phyloP scores from a whole-genome alignment of 2,329 filamentous ascomycete genomes.

The Ophiocordyceps camponoti-leonardi region DNA sequence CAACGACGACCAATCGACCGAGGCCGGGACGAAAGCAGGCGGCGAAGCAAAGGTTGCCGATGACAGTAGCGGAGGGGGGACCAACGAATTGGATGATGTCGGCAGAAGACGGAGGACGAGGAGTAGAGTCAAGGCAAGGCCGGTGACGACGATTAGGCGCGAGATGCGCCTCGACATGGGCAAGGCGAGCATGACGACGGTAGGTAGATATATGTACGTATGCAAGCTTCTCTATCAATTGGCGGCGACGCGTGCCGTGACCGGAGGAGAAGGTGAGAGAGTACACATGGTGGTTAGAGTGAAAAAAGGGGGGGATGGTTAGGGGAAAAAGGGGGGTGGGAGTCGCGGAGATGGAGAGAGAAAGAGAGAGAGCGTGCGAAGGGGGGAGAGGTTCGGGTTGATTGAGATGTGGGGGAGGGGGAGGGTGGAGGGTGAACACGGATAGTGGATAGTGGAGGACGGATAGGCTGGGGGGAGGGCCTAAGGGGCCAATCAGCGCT shows the following conservation, averaged over 20 bases:
- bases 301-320: background rate
- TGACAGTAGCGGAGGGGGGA: background rate
- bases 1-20: constrained; percentile 14
- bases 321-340: background rate
- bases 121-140: constrained; percentile 5
- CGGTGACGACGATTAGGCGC: constrained; percentile 8
- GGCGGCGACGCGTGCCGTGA: background rate
- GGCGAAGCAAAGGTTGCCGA: background rate
- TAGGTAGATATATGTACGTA: background rate
- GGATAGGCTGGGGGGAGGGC: no score
- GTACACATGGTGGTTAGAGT: background rate
- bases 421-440: no score
- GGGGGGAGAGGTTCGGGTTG: background rate
- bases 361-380: no score
- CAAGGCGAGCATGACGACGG: constrained; percentile 4
- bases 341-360: background rate
- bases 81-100: constrained; percentile 1
- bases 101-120: constrained; percentile 8
- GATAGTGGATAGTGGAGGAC: no score
- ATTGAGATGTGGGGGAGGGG: background rate
- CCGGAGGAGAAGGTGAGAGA: background rate
- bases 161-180: constrained; percentile 8
- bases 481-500: no score
- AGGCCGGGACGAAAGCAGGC: constrained; percentile 8
- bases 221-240: background rate